A percentile compares a stretch with the other conserved stretches of the same genome.
Evolutionary conservation across 2,329 filamentous ascomycete species (phyloP).

Genomic region (Fusarium miscanthi): DNA sequence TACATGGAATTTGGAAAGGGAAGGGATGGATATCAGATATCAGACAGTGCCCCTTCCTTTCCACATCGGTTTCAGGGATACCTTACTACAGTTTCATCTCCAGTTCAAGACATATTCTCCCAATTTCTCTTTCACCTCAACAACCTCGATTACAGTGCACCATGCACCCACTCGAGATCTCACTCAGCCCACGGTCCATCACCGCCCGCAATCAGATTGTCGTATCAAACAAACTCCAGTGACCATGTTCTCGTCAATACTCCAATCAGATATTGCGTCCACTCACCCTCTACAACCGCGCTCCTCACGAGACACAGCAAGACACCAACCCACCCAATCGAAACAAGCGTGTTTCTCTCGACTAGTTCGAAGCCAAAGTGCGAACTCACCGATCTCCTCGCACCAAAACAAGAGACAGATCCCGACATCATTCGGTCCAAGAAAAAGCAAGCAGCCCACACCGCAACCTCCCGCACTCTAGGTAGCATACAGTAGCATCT

Average conservation of each 20-base stretch:
- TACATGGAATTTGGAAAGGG: not conserved
- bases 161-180: conserved; percentile 1
- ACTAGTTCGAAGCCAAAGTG: conserved; percentile 39
- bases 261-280: conserved; percentile 24
- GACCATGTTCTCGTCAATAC: not conserved
- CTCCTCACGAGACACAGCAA: conserved; percentile 38
- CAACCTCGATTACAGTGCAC: not conserved
- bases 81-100: conserved; percentile 27
- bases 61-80: conserved; percentile 20
- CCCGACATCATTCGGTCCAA: conserved; percentile 37
- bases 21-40: conserved; percentile 9
- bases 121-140: conserved; percentile 6
- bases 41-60: conserved; percentile 5
- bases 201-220: not conserved
- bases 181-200: conserved; percentile 2
- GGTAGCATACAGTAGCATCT: conserved; percentile 5
- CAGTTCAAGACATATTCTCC: conserved; percentile 18
- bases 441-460: conserved; percentile 36
- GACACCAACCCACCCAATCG: conserved; percentile 34
- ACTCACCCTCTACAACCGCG: conserved; percentile 25
- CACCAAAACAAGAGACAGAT: conserved; percentile 15
- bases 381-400: conserved; percentile 24
- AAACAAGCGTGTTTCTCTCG: conserved; percentile 33
- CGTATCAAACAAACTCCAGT: conserved; percentile 6
- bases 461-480: conserved; percentile 31